These are phyloP conservation scores for Zoysia matrella DNA, from an alignment of 202 grass and related monocot genomes.

Conservation along the genomic window DNA sequence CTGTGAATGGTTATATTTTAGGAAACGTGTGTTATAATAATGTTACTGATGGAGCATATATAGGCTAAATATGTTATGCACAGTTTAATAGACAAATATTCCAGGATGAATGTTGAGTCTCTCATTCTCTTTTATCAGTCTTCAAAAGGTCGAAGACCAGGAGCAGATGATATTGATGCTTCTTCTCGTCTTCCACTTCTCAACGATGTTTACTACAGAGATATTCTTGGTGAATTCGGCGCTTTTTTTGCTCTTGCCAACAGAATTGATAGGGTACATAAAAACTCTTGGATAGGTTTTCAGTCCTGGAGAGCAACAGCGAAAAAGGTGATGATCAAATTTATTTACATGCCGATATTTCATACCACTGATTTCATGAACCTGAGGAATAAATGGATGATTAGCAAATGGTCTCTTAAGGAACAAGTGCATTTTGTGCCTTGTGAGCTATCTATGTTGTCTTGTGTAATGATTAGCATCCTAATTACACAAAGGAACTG, in stretches of 20 bases:
- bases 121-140: conserved; percentile 51
- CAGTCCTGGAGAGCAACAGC: conserved; percentile 95
- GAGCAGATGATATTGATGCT: conserved; percentile 28
- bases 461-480: conserved; percentile 20
- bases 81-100: conserved; percentile 12
- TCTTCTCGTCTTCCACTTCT: conserved; percentile 66
- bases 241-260: conserved; percentile 92
- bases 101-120: conserved; percentile 28
- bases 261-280: conserved; percentile 89
- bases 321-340: conserved; percentile 65
- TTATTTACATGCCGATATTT: background rate
- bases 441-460: conserved; percentile 25
- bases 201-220: conserved; percentile 81
- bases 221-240: conserved; percentile 95
- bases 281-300: conserved; percentile 99
- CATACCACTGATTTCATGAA: background rate
- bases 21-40: background rate
- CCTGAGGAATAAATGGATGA: conserved; percentile 28
- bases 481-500: conserved; percentile 18
- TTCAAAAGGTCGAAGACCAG: conserved; percentile 90
- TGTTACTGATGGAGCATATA: conserved; percentile 1
- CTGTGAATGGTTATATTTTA: conserved; percentile 3
- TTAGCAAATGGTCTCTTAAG: conserved; percentile 24
- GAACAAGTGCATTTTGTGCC: conserved; percentile 11
- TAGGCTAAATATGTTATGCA: background rate